These are phyloP conservation scores for Tetragonia tetragonoides DNA, from an alignment of 148 eudicot genomes.

Conservation along the genomic window DNA sequence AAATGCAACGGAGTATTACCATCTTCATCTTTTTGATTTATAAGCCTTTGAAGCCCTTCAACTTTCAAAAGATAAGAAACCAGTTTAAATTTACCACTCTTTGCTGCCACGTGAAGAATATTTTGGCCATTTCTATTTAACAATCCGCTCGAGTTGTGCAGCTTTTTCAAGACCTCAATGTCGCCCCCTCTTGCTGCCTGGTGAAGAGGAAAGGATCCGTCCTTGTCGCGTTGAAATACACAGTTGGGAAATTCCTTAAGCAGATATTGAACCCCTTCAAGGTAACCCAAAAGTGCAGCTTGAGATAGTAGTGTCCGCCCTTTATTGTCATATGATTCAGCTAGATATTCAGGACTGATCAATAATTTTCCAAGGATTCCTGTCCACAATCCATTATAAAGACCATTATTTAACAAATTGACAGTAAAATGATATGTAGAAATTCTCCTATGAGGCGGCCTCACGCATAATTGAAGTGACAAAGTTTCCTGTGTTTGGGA, in stretches of 20 bases:
- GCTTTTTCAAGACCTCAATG: background rate
- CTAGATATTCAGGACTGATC: background rate
- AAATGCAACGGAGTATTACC: slow-evolving; percentile 33
- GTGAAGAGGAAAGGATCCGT: background rate
- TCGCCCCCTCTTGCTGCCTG: background rate
- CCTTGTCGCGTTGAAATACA: background rate
- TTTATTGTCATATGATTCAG: slow-evolving; percentile 11
- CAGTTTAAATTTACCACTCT: slow-evolving; percentile 12
- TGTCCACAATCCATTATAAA: background rate
- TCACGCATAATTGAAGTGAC: no score
- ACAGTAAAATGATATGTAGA: no score
- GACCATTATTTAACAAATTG: no score
- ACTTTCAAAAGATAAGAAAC: slow-evolving; percentile 4
- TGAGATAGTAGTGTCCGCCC: slow-evolving; percentile 15
- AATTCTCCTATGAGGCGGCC: no score
- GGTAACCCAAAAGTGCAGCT: slow-evolving; percentile 18
- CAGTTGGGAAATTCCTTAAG: background rate
- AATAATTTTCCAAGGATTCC: slow-evolving; percentile 2
- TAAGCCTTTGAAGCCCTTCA: background rate
- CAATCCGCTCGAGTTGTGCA: background rate
- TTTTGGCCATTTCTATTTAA: slow-evolving; percentile 24
- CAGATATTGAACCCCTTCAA: slow-evolving; percentile 10
- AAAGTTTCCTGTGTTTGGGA: no score
- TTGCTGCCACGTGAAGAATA: slow-evolving; percentile 27
- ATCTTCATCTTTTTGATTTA: slow-evolving; percentile 23